A percentile compares a stretch with the other conserved stretches of the same genome.
Conservation (phyloP, 441 rosid species). For the Biscutella laevigata region DNA sequence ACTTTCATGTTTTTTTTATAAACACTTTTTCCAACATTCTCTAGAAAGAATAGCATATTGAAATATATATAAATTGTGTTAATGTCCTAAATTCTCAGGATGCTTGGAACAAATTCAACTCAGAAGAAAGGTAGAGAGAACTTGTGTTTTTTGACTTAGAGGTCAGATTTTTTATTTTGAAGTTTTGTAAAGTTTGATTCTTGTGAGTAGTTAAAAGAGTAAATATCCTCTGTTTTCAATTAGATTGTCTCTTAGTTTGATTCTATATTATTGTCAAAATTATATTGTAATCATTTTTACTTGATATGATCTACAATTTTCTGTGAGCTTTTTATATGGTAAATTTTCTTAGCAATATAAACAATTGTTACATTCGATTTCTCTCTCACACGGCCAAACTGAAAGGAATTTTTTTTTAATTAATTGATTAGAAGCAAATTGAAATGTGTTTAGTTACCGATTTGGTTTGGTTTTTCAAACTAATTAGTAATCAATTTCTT, state of each 20-base stretch:
- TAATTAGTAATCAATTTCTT: too few species aligned
- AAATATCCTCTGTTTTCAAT: neutral
- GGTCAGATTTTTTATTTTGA: neutral
- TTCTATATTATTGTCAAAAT: neutral
- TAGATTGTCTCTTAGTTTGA: neutral
- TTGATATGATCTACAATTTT: neutral
- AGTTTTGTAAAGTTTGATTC: conserved; percentile 11
- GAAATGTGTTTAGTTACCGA: too few species aligned
- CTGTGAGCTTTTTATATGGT: neutral
- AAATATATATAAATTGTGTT: neutral
- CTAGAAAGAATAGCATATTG: neutral
- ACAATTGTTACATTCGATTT: neutral
- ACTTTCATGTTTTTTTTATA: neutral
- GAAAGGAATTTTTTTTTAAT: too few species aligned
- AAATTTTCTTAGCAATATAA: neutral
- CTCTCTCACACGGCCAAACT: too few species aligned
- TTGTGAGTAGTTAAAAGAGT: neutral
- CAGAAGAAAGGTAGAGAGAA: conserved; percentile 70
- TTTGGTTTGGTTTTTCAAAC: too few species aligned
- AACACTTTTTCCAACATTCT: neutral
- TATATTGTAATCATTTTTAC: neutral
- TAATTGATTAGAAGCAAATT: too few species aligned
- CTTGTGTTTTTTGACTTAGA: neutral
- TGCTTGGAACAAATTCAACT: conserved; percentile 89
- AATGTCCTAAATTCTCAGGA: conserved; percentile 44